Percentiles rank a stretch among this genome's conserved stretches.
phyloP scores from a whole-genome alignment of 2,329 filamentous ascomycete species.

The Basipetospora chlamydospora region DNA sequence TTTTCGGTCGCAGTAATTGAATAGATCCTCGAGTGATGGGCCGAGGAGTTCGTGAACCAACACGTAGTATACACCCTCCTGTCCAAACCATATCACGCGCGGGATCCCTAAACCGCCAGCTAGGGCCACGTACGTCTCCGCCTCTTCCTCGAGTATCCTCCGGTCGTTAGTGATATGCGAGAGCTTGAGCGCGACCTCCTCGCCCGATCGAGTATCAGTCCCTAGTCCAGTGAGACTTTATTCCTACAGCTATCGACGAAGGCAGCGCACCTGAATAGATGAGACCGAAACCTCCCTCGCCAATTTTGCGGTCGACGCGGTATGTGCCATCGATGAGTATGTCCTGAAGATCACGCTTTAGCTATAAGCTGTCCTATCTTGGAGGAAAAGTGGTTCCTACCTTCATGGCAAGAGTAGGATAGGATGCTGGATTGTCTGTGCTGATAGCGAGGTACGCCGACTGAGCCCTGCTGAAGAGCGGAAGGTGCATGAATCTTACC shows the following conservation, averaged over 20 bases:
- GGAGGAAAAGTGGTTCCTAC: not conserved
- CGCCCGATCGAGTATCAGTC: not conserved
- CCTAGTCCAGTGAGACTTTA: too few relatives aligned
- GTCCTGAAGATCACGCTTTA: slow-evolving; percentile 5
- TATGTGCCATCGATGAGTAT: slow-evolving; percentile 10
- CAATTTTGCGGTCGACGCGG: slow-evolving; percentile 11
- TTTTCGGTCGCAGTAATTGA: slow-evolving; percentile 9
- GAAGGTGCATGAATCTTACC: too few relatives aligned
- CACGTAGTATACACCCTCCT: slow-evolving; percentile 10
- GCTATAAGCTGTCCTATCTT: not conserved
- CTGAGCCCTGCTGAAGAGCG: too few relatives aligned
- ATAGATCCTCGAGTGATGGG: slow-evolving; percentile 55
- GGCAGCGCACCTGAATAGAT: slow-evolving; percentile 10
- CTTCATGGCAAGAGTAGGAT: too few relatives aligned
- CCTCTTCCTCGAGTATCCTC: slow-evolving; percentile 9
- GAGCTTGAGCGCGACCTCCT: slow-evolving; percentile 2
- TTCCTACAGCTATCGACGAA: too few relatives aligned
- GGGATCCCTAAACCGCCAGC: slow-evolving; percentile 11
- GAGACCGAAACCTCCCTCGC: slow-evolving; percentile 10
- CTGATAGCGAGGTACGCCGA: too few relatives aligned
- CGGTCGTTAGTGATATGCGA: not conserved
- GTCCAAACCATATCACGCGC: slow-evolving; percentile 10
- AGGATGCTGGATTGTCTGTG: too few relatives aligned
- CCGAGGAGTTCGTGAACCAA: slow-evolving; percentile 23
- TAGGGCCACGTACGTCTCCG: slow-evolving; percentile 8